These are phyloP conservation scores for Hagleromyces aurorensis DNA, from an alignment of 805 yeast species.

Conservation along the genomic window DNA sequence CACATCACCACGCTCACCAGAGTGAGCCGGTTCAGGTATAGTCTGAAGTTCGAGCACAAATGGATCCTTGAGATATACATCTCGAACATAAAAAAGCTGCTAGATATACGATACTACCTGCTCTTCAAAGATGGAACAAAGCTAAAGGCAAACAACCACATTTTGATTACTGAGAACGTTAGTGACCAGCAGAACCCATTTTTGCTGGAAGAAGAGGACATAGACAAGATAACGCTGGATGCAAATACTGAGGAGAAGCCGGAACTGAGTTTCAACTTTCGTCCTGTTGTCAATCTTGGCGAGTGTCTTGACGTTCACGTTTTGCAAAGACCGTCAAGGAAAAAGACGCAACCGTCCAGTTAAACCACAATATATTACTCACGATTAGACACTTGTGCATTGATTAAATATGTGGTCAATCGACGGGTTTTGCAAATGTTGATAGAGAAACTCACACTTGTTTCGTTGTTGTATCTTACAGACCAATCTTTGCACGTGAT, in stretches of 20 bases:
- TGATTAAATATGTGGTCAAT: too few relatives aligned
- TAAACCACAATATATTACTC: too few relatives aligned
- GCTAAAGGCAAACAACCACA: too few relatives aligned
- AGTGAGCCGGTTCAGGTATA: slow-evolving; percentile 20
- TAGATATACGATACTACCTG: slow-evolving; percentile 20
- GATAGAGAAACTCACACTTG: too few relatives aligned
- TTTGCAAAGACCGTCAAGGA: slow-evolving; percentile 27
- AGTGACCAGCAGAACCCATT: slow-evolving; percentile 4
- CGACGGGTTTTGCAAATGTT: too few relatives aligned
- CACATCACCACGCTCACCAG: slow-evolving; percentile 22
- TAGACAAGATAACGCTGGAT: neutral
- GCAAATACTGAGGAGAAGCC: slow-evolving; percentile 15
- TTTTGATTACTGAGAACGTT: too few relatives aligned
- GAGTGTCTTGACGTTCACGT: slow-evolving; percentile 26
- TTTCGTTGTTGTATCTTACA: too few relatives aligned
- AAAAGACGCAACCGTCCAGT: slow-evolving; percentile 4
- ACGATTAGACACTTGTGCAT: too few relatives aligned
- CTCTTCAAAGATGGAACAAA: slow-evolving; percentile 9
- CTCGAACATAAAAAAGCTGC: slow-evolving; percentile 19
- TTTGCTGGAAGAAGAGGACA: slow-evolving; percentile 9
- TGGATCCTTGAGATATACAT: slow-evolving; percentile 29
- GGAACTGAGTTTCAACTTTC: slow-evolving; percentile 15
- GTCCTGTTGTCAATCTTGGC: slow-evolving; percentile 19
- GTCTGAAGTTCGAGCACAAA: slow-evolving; percentile 19
- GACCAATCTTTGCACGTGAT: too few relatives aligned